A percentile compares a stretch with the other conserved stretches of the same genome.
These are phyloP conservation scores for Kodamaea alishanica DNA, from an alignment of 1,139 yeast genomes.

Conservation along the genomic window DNA sequence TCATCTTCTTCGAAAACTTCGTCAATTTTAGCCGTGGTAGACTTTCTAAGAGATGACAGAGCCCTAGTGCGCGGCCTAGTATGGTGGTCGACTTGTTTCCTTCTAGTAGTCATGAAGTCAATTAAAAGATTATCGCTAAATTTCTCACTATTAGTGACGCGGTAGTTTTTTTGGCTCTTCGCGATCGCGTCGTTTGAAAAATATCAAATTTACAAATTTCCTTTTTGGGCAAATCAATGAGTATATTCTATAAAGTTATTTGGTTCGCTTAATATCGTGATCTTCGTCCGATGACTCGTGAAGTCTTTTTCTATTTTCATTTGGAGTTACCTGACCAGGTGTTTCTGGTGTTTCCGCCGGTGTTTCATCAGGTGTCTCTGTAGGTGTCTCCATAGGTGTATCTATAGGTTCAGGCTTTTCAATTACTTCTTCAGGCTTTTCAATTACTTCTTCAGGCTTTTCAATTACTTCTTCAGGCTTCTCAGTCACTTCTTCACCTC, in stretches of 20 bases:
- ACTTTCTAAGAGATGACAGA: slow-evolving; percentile 1
- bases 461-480: not conserved
- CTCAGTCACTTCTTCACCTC: slow-evolving; percentile 6
- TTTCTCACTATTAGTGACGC: too few species aligned
- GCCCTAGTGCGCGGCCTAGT: slow-evolving; percentile 5
- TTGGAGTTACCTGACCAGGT: not conserved
- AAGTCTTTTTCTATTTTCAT: slow-evolving; percentile 2
- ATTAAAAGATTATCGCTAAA: too few species aligned
- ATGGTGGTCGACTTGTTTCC: slow-evolving; percentile 1
- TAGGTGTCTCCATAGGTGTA: too few species aligned
- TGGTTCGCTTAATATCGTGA: too few species aligned
- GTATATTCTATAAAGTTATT: too few species aligned
- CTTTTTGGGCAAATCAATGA: too few species aligned
- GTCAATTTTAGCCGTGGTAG: not conserved
- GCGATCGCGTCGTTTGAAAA: too few species aligned
- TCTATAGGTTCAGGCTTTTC: too few species aligned
- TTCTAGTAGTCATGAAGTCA: slow-evolving; percentile 1
- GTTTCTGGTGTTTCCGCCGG: not conserved
- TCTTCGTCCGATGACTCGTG: slow-evolving; percentile 1
- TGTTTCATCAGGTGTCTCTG: too few species aligned
- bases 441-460: slow-evolving; percentile 2
- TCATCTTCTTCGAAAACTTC: too few species aligned
- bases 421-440: slow-evolving; percentile 1
- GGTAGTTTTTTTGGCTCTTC: too few species aligned
- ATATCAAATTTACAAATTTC: too few species aligned